Evolutionary conservation across 2,329 filamentous ascomycete species (phyloP).

Genomic region (Kalmusia sp.): DNA sequence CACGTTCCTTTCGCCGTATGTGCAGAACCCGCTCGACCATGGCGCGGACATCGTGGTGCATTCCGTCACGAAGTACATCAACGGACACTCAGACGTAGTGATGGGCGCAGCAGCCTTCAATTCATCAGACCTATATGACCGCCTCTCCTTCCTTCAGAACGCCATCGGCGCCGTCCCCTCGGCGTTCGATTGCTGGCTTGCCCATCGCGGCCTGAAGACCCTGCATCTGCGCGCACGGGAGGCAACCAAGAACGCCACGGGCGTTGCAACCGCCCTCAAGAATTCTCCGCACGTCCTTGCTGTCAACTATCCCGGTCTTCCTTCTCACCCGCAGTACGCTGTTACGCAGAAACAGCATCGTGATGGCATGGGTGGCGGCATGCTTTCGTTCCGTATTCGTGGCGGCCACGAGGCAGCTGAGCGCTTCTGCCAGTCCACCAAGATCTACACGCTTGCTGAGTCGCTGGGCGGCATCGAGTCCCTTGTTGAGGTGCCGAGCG

Average conservation of each 20-base stretch:
- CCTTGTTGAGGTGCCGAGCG: constrained; percentile 88
- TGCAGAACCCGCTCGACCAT: constrained; percentile 94
- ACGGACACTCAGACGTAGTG: constrained; percentile 93
- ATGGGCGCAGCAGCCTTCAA: constrained; percentile 99
- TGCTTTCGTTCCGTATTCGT: constrained; percentile 94
- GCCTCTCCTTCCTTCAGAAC: constrained; percentile 92
- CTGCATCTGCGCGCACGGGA: constrained; percentile 90
- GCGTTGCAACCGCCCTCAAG: constrained; percentile 79
- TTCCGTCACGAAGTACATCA: constrained; percentile 99
- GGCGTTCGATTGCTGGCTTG: constrained; percentile 97
- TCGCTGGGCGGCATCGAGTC: constrained; percentile 91
- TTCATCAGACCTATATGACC: constrained; percentile 76
- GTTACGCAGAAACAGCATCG: constrained; percentile 93
- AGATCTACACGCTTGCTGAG: constrained; percentile 93
- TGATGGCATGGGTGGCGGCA: constrained; percentile 91
- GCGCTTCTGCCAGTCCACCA: constrained; percentile 87
- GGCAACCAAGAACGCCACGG: constrained; percentile 80
- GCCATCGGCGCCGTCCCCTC: constrained; percentile 95
- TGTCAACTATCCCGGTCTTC: constrained; percentile 94
- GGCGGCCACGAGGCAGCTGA: constrained; percentile 87
- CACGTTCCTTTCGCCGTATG: constrained; percentile 94
- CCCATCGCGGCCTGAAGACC: constrained; percentile 95
- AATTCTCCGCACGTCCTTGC: constrained; percentile 80
- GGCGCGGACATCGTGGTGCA: constrained; percentile 97
- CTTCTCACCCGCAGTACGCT: constrained; percentile 83